Base-by-base conservation (phyloP, 257 asterid species). In the Forsythia suspensa region DNA sequence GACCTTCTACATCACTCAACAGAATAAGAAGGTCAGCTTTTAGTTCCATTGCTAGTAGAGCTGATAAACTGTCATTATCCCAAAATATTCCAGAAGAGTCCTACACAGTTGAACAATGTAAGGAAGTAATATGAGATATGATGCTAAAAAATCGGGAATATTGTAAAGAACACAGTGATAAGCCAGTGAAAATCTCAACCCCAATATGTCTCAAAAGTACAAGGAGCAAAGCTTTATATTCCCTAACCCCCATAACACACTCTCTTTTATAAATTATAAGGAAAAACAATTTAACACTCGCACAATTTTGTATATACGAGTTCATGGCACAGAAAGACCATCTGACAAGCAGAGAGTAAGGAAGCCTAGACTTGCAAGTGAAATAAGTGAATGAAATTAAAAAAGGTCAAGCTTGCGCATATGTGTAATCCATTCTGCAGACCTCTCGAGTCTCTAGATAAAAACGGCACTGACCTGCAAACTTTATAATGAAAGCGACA, bases 1-100 rank as follows among this genome's bases (percentile, higher is more conserved):
- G 95, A 61, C 97, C 97, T 72, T 91, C 97, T 1, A 92, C 97
- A 41, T 92, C 97, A 76, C 97, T 92, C 86, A 92, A 80, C 79
- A 92, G 78, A 76, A 92, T 90, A 46, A 92, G 92, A 78, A 92
- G 92, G 82, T 92, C 97, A 2, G 96, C 97, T 71, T 91, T 91
- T 21, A 92, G 95, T 82, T 92, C 96, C 67, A 91, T 76, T 36
- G 96, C 97, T 79, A 92, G 74, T n/a, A 92, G 84, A 73, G 92
- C 91, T 24, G 97, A 87, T 83, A 92, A 86, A 83, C 97, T 92
- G 73, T 92, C 97, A 34, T 92, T 92, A 67, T 92, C 97, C 96
- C 96, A 92, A 82, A 92, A 92, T 72, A 92, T 92, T 70, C 97
- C 97, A 41, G 95, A 85, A 68, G 95, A 86, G 80, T 92, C 97